phyloP scores from a whole-genome alignment of 306 rosid genomes.

The Prunus dulcis region DNA sequence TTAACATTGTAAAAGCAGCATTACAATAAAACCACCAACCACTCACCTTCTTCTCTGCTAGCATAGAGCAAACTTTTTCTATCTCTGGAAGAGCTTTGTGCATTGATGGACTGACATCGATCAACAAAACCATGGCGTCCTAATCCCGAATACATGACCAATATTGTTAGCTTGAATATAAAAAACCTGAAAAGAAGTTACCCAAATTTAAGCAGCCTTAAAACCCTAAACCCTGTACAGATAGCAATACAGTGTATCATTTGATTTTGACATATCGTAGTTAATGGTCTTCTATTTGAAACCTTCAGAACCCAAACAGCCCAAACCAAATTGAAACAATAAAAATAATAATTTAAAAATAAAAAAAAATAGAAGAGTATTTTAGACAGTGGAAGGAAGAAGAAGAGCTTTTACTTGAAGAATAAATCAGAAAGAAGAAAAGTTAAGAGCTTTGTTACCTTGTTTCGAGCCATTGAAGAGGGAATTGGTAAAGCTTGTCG shows the following conservation, averaged over 20 bases:
- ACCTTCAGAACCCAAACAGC: not conserved
- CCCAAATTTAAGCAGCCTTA: not conserved
- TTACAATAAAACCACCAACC: not conserved
- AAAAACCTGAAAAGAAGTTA: constrained; percentile 1
- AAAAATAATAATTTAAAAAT: not conserved
- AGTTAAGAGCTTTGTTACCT: constrained; percentile 29
- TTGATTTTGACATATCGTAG: not conserved
- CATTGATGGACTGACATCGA: constrained; percentile 95
- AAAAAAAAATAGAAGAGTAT: not conserved
- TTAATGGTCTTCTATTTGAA: not conserved
- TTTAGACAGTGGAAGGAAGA: not conserved
- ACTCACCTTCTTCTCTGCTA: constrained; percentile 65
- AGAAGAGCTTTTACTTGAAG: not conserved
- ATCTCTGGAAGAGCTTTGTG: constrained; percentile 65
- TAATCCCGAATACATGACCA: constrained; percentile 23
- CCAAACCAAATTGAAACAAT: not conserved
- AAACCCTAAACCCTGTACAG: constrained; percentile 11
- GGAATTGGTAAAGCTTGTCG: constrained; percentile 25
- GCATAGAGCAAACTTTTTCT: constrained; percentile 73
- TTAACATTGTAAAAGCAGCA: not conserved
- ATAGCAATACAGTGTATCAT: not conserved
- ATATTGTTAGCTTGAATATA: not conserved
- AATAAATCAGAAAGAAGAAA: not conserved
- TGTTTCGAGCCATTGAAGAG: constrained; percentile 70
- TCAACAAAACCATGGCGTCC: constrained; percentile 74